Evolutionary conservation across 768 basidiomycete genomes (phyloP).

Genomic region (Mycena leptocephala): DNA sequence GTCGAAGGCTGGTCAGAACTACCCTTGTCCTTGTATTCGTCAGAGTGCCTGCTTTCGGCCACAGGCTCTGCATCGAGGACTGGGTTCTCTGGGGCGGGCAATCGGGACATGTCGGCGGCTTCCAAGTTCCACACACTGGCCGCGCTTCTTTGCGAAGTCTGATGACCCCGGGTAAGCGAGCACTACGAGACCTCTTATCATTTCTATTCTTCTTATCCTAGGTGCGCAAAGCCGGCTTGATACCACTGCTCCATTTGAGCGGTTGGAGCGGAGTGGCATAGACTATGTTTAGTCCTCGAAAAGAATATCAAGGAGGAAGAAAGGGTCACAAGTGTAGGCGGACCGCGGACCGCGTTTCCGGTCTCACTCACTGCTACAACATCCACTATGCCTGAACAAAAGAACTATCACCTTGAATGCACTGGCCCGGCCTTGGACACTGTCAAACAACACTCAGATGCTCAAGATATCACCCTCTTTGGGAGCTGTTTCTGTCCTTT

Average conservation of each 20-base stretch:
- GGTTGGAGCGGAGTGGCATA: too few species aligned
- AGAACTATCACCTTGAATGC: slow-evolving; percentile 56
- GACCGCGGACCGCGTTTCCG: not conserved
- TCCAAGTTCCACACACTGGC: not conserved
- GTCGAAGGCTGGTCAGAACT: slow-evolving; percentile 20
- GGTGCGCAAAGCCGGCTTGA: too few species aligned
- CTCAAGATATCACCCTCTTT: slow-evolving; percentile 77
- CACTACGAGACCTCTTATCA: not conserved
- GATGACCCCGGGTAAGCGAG: slow-evolving; percentile 2
- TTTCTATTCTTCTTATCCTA: not conserved
- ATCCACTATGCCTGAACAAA: slow-evolving; percentile 29
- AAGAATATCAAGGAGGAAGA: too few species aligned
- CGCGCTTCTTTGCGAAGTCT: not conserved
- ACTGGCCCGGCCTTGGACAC: slow-evolving; percentile 72
- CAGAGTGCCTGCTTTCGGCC: slow-evolving; percentile 4
- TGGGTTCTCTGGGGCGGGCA: slow-evolving; percentile 44
- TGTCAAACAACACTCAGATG: slow-evolving; percentile 61
- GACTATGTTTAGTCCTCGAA: too few species aligned
- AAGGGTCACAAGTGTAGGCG: not conserved
- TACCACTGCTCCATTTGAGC: too few species aligned
- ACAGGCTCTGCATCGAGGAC: slow-evolving; percentile 29
- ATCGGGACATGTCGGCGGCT: slow-evolving; percentile 42
- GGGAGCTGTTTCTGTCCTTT: slow-evolving; percentile 87
- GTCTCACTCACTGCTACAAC: not conserved
- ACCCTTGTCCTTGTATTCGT: slow-evolving; percentile 31